Percentiles rank a stretch among this genome's conserved stretches.
Evolutionary conservation across 371 early-diverging fungal species (phyloP).

Genomic region (Zopfochytrium polystomum): DNA sequence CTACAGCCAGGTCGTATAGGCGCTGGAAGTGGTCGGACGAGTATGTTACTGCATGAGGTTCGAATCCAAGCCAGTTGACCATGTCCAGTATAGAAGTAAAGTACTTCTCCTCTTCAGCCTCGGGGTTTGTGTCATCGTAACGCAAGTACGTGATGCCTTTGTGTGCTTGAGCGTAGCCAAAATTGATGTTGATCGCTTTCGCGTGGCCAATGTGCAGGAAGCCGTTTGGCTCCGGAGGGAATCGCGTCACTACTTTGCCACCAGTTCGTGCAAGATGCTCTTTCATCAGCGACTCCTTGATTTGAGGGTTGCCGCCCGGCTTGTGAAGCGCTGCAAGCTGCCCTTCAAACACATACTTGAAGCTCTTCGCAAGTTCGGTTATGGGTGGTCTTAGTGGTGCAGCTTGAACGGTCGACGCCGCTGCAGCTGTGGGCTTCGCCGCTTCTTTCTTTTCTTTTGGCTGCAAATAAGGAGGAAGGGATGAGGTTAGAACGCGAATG

Average conservation of each 20-base stretch:
- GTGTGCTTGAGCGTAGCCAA: slow-evolving; percentile 94
- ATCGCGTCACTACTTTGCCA: slow-evolving; percentile 95
- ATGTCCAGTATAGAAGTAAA: slow-evolving; percentile 95
- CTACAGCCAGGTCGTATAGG: slow-evolving; percentile 88
- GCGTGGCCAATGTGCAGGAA: slow-evolving; percentile 99
- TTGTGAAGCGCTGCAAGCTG: slow-evolving; percentile 91
- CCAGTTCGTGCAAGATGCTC: slow-evolving; percentile 93
- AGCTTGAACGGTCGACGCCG: too few relatives aligned
- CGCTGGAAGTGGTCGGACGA: slow-evolving; percentile 97
- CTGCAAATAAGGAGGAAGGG: too few relatives aligned
- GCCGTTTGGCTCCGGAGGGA: slow-evolving; percentile 99
- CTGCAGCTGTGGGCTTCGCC: slow-evolving; percentile 17
- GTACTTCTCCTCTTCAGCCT: slow-evolving; percentile 96
- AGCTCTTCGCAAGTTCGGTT: slow-evolving; percentile 49
- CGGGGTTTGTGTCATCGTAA: slow-evolving; percentile 99
- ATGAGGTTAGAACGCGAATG: too few relatives aligned
- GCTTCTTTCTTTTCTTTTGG: slow-evolving; percentile 38
- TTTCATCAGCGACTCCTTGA: slow-evolving; percentile 84
- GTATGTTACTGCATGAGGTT: slow-evolving; percentile 92
- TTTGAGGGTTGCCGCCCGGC: slow-evolving; percentile 97
- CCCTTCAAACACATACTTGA: slow-evolving; percentile 72
- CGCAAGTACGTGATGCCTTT: slow-evolving; percentile 93
- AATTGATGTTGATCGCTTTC: slow-evolving; percentile 99
- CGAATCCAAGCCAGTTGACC: slow-evolving; percentile 97
- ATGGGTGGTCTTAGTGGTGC: slow-evolving; percentile 24